Evolutionary conservation across 2,329 filamentous ascomycete species (phyloP).

Genomic region (Grosmannia clavigera): DNA sequence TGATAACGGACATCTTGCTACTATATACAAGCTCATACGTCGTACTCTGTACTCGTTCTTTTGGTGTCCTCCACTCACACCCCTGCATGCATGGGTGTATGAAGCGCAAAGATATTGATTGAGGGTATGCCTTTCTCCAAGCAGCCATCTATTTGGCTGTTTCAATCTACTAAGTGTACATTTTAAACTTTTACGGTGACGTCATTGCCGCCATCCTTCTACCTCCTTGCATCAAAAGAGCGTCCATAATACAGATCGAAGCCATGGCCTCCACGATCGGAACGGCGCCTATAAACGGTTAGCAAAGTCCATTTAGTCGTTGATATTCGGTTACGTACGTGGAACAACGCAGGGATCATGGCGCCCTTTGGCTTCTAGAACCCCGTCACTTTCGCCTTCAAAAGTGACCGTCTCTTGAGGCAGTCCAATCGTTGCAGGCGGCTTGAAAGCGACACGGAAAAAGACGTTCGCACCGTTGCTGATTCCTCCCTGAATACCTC

Average conservation of each 20-base stretch:
- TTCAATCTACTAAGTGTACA: too few species aligned
- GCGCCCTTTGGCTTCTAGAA: conserved; percentile 80
- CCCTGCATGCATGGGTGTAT: too few species aligned
- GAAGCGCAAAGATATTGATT: too few species aligned
- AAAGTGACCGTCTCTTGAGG: conserved; percentile 77
- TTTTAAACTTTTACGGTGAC: too few species aligned
- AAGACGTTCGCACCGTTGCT: conserved; percentile 88
- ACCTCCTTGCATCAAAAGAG: not conserved
- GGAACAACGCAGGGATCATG: conserved; percentile 92
- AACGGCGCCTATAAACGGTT: conserved; percentile 38
- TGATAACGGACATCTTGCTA: too few species aligned
- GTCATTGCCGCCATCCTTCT: too few species aligned
- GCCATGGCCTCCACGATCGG: conserved; percentile 90
- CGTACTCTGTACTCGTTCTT: too few species aligned
- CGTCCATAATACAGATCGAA: conserved; percentile 45
- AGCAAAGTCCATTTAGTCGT: too few species aligned
- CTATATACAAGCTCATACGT: too few species aligned
- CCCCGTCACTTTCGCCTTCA: conserved; percentile 55
- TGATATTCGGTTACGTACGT: conserved; percentile 22
- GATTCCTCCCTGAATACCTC: conserved; percentile 91
- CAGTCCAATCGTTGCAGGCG: conserved; percentile 83
- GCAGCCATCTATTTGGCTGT: too few species aligned
- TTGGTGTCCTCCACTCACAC: too few species aligned
- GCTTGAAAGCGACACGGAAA: conserved; percentile 92
- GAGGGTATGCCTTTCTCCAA: too few species aligned